Evolutionary conservation across 306 rosid genomes (phyloP).

Genomic region (Trifolium dubium): DNA sequence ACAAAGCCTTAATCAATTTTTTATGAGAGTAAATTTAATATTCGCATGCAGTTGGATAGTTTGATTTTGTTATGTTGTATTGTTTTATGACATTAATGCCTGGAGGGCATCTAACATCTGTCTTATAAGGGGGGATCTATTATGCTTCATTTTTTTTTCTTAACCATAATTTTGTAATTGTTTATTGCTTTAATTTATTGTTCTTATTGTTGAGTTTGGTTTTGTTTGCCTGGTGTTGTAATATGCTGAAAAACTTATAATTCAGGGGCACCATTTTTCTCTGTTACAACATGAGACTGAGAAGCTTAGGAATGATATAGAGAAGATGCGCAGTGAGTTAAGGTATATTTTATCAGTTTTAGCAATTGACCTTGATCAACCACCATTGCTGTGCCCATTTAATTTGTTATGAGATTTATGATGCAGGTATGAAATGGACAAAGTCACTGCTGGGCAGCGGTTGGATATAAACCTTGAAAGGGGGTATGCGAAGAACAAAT

Average conservation of each 20-base stretch:
- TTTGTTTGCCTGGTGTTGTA: slow-evolving; percentile 35
- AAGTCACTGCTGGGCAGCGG: slow-evolving; percentile 94
- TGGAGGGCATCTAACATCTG: neutral
- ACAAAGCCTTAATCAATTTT: too few relatives aligned
- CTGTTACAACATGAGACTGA: slow-evolving; percentile 91
- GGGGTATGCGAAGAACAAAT: slow-evolving; percentile 64
- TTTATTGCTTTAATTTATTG: neutral
- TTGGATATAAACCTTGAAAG: slow-evolving; percentile 96
- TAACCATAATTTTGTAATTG: neutral
- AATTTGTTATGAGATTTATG: slow-evolving; percentile 29
- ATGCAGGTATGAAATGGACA: slow-evolving; percentile 87
- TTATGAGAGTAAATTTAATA: neutral
- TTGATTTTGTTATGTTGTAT: slow-evolving; percentile 11
- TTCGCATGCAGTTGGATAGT: neutral
- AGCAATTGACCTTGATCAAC: slow-evolving; percentile 31
- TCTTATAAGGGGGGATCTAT: slow-evolving; percentile 17
- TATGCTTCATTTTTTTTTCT: neutral
- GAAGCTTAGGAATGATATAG: slow-evolving; percentile 85
- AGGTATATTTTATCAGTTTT: slow-evolving; percentile 42
- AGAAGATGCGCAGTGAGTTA: slow-evolving; percentile 93
- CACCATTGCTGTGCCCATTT: slow-evolving; percentile 5
- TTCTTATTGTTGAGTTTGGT: neutral
- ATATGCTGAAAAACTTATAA: slow-evolving; percentile 27
- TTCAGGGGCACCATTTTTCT: slow-evolving; percentile 94
- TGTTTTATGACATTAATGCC: neutral